Percentiles rank a stretch among this genome's conserved stretches.
Conservation (phyloP, 495 filamentous ascomycete genomes). For the Penicillium ochrochloron region DNA sequence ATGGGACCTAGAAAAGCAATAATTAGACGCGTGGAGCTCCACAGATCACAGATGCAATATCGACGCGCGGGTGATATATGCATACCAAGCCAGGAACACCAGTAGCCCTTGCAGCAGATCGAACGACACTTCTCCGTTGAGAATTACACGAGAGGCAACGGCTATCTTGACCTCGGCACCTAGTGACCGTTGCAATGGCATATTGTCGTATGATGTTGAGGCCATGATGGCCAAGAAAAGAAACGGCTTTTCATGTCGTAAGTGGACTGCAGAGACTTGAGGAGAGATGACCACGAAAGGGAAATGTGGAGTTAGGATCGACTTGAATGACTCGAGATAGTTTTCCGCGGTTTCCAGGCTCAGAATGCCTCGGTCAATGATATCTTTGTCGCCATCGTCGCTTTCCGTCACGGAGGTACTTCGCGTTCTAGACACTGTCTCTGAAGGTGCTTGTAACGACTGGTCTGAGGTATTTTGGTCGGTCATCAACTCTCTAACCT, state of each 20-base stretch:
- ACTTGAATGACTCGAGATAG: slow-evolving; percentile 29
- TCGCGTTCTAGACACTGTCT: background rate
- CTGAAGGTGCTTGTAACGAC: background rate
- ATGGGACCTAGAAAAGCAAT: slow-evolving; percentile 31
- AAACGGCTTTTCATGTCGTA: slow-evolving; percentile 36
- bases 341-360: slow-evolving; percentile 28
- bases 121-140: slow-evolving; percentile 50
- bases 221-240: slow-evolving; percentile 42
- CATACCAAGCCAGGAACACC: slow-evolving; percentile 49
- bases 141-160: slow-evolving; percentile 47
- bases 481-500: slow-evolving; percentile 23
- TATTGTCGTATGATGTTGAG: slow-evolving; percentile 41
- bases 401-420: background rate
- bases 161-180: slow-evolving; percentile 43
- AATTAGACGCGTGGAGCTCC: slow-evolving; percentile 12
- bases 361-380: slow-evolving; percentile 21
- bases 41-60: slow-evolving; percentile 10
- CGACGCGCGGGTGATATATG: slow-evolving; percentile 6
- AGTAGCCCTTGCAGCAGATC: slow-evolving; percentile 55
- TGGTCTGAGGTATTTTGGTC: slow-evolving; percentile 1
- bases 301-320: slow-evolving; percentile 31
- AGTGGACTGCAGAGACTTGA: slow-evolving; percentile 16
- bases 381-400: slow-evolving; percentile 35
- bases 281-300: slow-evolving; percentile 40
- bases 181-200: slow-evolving; percentile 43